Percentiles rank a stretch among this genome's conserved stretches.
These are phyloP conservation scores for Xylaria sp. DNA, from an alignment of 2,329 filamentous ascomycete species.

Conservation along the genomic window DNA sequence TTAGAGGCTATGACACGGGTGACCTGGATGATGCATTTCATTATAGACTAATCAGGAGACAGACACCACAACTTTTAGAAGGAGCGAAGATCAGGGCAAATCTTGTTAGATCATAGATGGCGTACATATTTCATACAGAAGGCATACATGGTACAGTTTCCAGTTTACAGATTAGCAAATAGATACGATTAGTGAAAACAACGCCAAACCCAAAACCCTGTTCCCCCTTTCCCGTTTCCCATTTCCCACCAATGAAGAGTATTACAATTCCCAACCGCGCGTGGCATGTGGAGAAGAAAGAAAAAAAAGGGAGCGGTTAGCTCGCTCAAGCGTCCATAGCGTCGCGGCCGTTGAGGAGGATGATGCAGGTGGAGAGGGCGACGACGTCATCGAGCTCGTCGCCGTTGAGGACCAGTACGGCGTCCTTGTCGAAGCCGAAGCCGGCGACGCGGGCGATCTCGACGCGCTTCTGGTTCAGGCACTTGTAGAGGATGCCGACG, in stretches of 20 bases:
- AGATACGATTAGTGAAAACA: constrained; percentile 11
- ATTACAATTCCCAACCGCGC: background rate
- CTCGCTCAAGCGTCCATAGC: constrained; percentile 48
- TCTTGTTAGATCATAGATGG: constrained; percentile 18
- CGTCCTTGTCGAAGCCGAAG: constrained; percentile 50
- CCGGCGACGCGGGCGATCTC: constrained; percentile 48
- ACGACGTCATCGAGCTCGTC: constrained; percentile 50
- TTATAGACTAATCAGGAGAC: background rate
- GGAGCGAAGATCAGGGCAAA: background rate
- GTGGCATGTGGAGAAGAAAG: background rate
- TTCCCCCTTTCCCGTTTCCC: constrained; percentile 3
- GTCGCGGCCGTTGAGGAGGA: constrained; percentile 51
- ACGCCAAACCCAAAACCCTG: constrained; percentile 23
- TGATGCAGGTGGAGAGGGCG: constrained; percentile 48
- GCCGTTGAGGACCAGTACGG: constrained; percentile 48
- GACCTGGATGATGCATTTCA: background rate
- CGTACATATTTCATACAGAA: constrained; percentile 33
- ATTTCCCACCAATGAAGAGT: background rate
- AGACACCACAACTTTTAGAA: background rate
- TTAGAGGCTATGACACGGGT: background rate
- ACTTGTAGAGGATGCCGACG: constrained; percentile 50
- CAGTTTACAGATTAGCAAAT: constrained; percentile 34
- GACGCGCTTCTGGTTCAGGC: constrained; percentile 51
- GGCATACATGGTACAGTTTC: constrained; percentile 21
- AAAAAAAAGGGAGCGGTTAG: background rate